Percentiles rank a stretch among this genome's conserved stretches.
Evolutionary conservation across 2,329 filamentous ascomycete genomes (phyloP).

Genomic region (Pestalotiopsis sp.): DNA sequence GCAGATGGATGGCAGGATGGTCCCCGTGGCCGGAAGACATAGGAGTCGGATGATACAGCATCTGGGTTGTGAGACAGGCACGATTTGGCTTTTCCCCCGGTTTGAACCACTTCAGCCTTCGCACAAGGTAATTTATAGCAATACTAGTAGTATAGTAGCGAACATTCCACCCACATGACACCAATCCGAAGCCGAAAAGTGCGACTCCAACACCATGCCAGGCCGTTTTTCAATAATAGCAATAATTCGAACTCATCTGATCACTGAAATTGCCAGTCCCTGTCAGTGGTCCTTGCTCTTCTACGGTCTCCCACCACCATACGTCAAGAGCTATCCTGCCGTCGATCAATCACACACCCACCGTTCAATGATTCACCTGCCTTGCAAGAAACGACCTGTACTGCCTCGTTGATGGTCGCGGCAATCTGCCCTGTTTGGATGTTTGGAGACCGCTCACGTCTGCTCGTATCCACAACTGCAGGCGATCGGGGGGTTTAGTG

Average conservation of each 20-base stretch:
- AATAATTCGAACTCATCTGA: neutral
- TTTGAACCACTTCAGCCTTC: neutral
- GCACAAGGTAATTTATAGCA: neutral
- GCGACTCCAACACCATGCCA: neutral
- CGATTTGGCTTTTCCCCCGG: neutral
- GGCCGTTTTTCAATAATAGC: too few relatives aligned
- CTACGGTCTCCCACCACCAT: neutral
- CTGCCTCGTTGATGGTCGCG: neutral
- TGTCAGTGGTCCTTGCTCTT: neutral
- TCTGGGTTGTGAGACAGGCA: neutral
- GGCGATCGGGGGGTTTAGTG: neutral
- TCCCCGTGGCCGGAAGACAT: neutral
- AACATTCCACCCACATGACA: neutral
- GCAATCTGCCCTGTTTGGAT: neutral
- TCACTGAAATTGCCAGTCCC: neutral
- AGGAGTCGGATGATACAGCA: neutral
- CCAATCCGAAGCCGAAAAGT: neutral
- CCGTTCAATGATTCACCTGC: neutral
- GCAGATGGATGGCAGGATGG: neutral
- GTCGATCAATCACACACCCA: neutral
- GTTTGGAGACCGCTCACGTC: neutral
- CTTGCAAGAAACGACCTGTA: neutral
- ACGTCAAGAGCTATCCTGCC: neutral
- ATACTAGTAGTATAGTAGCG: neutral
- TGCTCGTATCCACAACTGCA: slow-evolving; percentile 1